Evolutionary conservation across 2,329 filamentous ascomycete genomes (phyloP), one percentile per base, ranked within the genome.

Genomic region (Dothideomycetes sp.): DNA sequence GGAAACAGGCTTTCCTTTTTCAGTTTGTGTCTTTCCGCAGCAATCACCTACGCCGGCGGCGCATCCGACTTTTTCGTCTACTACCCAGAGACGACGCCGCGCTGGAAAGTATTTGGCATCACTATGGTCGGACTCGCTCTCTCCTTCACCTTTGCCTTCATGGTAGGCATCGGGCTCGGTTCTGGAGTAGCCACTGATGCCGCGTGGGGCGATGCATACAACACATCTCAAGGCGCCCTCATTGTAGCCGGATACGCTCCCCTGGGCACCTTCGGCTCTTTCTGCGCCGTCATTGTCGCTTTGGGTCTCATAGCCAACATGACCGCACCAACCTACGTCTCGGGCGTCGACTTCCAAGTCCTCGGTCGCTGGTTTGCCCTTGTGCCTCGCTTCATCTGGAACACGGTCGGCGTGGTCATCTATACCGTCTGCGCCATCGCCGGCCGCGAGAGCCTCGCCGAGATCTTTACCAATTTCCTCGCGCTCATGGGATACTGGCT

Each of bases 401-500:
- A 77, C 44, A 75, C 72, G 1, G 51, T 79, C 3, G 68, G 73
- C 3, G 70, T 76, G 0, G 57, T 82, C 30, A 72, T 82, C 33
- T 79, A 76, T 52, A 74, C 75, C 7, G 70, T 79, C 19, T 79
- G 77, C 48, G 78, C 77, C 0, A 64, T 81, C 12, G 78, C 70
- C 1, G 79, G 79, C 1, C 69, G 77, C 11, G 65, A 69, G 17
- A 59, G 77, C 47, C 65, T 84, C 2, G 71, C 75, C 0, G 67
- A 67, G 18, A 79, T 83, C 42, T 81, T 83, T 53, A 75, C 73
- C 9, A 82, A 82, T 52, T 81, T 83, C 54, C 64, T 83, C 4
- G 75, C 77, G 0, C 59, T 83, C 16, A 82, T 83, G 73, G 79
- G 79, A 2, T 83, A 82, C 56, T 83, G 77, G 77, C 68, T 80